These are phyloP conservation scores for Cynanchum wilfordii DNA, from an alignment of 257 asterid species.

Conservation along the genomic window DNA sequence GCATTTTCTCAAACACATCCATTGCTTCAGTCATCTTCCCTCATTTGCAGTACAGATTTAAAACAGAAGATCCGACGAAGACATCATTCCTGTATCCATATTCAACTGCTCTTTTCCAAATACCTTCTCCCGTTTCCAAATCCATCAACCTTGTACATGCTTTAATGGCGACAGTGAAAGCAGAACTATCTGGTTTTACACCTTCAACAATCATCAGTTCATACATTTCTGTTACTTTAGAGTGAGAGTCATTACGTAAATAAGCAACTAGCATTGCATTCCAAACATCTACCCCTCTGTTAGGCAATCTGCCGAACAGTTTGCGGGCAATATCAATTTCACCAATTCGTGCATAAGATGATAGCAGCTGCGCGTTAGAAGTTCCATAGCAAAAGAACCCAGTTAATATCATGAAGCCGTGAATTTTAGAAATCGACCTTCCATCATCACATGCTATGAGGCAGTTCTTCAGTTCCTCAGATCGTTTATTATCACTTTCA, in stretches of 20 bases:
- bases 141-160: no score
- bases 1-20: no score
- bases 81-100: no score
- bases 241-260: constrained; percentile 34
- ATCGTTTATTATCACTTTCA: not conserved
- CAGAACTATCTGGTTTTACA: no score
- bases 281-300: constrained; percentile 49
- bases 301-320: constrained; percentile 58
- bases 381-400: constrained; percentile 38
- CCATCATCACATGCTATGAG: constrained; percentile 33
- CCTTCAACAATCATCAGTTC: constrained; percentile 32
- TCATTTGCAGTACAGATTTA: no score
- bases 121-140: no score
- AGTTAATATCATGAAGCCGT: constrained; percentile 43
- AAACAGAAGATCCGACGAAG: no score
- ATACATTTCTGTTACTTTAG: constrained; percentile 38
- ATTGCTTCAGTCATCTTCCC: no score
- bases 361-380: constrained; percentile 36
- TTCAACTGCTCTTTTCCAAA: no score
- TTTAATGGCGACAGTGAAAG: no score
- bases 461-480: no score
- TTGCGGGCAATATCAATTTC: constrained; percentile 35
- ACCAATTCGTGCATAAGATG: constrained; percentile 43
- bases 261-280: constrained; percentile 60
- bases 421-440: constrained; percentile 42